Evolutionary conservation across 306 rosid genomes (phyloP), one percentile per base, ranked within the genome.

Genomic region (Cucurbita pepo): DNA sequence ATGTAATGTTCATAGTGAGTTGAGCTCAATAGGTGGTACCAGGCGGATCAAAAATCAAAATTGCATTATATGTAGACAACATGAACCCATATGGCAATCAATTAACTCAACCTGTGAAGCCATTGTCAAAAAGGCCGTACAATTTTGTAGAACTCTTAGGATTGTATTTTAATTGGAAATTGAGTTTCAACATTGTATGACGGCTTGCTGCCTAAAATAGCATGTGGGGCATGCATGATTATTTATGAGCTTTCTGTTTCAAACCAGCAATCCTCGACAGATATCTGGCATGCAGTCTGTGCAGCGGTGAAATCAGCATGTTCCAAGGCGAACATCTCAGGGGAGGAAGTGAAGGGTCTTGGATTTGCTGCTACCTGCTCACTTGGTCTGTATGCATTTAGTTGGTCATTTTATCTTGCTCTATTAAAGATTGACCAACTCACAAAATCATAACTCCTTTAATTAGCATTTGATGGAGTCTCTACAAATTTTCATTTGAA

Each of bases 351-450:
- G 62, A 86, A 81, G 80, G 85, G 96, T 75, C 77, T 90, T 63
- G 98, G 98, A 70, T 94, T 94, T 77, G 86, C 97, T 5, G 98
- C 98, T 69, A 94, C 98, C 79, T 94, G 98, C 77, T 94, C 98
- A 55, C 97, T 90, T 67, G 98, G 98, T 90, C 40, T 82, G 83
- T 76, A 58, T 22, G 73, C 38, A 61, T 52, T 6, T 67, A 18
- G 14, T 36, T 12, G 10, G 15, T 45, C 25, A 44, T 57, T 73
- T 56, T 14, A 57, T 62, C 22, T 40, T 73, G 45, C 9, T 73
- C 30, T 73, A 44, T 44, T 25, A 8, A 73, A 25, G 45, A 47
- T 25, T 25, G 22, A 50, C 25, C 8, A 0, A 21, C 40, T 69
- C 40, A 4, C 25, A 8, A 69, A 44, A 69, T 25, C 13, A 66